Evolutionary conservation across 176 grass and related monocot genomes (phyloP).

Genomic region (Stipa capillata): DNA sequence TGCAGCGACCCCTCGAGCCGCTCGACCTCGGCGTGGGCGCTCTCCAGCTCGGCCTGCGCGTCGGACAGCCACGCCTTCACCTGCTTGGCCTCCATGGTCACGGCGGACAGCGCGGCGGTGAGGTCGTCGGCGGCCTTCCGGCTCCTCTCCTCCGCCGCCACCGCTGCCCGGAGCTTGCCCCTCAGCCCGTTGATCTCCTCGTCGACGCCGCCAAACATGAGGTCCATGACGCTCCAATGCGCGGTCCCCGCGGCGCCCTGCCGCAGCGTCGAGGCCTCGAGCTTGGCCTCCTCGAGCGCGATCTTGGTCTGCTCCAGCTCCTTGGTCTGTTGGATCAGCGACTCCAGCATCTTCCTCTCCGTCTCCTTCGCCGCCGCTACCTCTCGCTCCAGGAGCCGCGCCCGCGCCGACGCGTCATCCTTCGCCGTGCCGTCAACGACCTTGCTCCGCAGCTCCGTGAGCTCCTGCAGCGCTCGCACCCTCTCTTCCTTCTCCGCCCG

Average conservation of each 20-base stretch:
- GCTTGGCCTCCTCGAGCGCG: conserved; percentile 73
- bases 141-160: conserved; percentile 53
- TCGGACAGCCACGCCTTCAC: conserved; percentile 41
- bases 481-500: conserved; percentile 28
- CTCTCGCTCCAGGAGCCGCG: conserved; percentile 45
- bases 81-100: conserved; percentile 63
- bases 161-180: conserved; percentile 4
- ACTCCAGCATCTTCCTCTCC: conserved; percentile 80
- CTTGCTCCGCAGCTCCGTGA: conserved; percentile 7
- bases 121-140: conserved; percentile 58
- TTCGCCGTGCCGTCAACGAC: not conserved
- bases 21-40: conserved; percentile 29
- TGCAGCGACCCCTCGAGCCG: conserved; percentile 2
- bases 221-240: conserved; percentile 47
- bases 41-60: conserved; percentile 48
- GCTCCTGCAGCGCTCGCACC: not conserved
- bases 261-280: conserved; percentile 33
- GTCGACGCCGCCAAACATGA: conserved; percentile 53
- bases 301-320: conserved; percentile 83
- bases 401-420: conserved; percentile 3
- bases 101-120: conserved; percentile 52
- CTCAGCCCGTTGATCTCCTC: conserved; percentile 50
- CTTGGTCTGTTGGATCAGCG: conserved; percentile 54
- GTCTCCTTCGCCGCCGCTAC: conserved; percentile 49
- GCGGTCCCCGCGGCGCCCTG: not conserved